Percentiles rank a stretch among this genome's conserved stretches.
Evolutionary conservation across 208 protist genomes (phyloP).

Genomic region (Porcisia deanei): DNA sequence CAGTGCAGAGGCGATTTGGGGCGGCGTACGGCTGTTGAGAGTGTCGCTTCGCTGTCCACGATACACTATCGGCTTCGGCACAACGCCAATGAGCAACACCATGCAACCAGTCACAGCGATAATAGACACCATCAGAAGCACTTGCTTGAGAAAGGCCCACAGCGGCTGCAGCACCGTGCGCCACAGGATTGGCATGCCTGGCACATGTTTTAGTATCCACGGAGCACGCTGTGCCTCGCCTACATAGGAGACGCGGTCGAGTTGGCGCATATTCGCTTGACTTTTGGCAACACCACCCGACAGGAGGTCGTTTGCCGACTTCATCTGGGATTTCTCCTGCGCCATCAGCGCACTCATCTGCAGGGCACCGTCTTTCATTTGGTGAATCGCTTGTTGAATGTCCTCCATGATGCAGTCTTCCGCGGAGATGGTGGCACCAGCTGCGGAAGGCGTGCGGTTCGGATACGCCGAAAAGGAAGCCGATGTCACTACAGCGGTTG

Average conservation of each 20-base stretch:
- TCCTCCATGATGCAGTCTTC: constrained; percentile 57
- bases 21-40: background rate
- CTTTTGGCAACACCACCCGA: constrained; percentile 42
- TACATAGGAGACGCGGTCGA: constrained; percentile 34
- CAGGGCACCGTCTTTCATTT: constrained; percentile 62
- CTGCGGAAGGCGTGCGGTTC: background rate
- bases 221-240: constrained; percentile 13
- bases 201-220: constrained; percentile 32
- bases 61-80: constrained; percentile 37
- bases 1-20: background rate
- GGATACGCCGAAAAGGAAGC: background rate
- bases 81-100: constrained; percentile 50
- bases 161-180: constrained; percentile 48
- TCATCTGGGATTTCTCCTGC: constrained; percentile 43
- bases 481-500: background rate
- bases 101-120: constrained; percentile 34
- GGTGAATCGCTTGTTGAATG: constrained; percentile 46
- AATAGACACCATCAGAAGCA: constrained; percentile 41
- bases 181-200: constrained; percentile 56
- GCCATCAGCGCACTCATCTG: constrained; percentile 64
- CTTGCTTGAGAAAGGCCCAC: constrained; percentile 62
- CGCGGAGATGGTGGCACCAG: background rate
- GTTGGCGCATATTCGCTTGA: constrained; percentile 28
- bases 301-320: constrained; percentile 47
- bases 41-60: background rate